phyloP scores from a whole-genome alignment of 139 green algal genomes.

The Coccomyxa sp. region DNA sequence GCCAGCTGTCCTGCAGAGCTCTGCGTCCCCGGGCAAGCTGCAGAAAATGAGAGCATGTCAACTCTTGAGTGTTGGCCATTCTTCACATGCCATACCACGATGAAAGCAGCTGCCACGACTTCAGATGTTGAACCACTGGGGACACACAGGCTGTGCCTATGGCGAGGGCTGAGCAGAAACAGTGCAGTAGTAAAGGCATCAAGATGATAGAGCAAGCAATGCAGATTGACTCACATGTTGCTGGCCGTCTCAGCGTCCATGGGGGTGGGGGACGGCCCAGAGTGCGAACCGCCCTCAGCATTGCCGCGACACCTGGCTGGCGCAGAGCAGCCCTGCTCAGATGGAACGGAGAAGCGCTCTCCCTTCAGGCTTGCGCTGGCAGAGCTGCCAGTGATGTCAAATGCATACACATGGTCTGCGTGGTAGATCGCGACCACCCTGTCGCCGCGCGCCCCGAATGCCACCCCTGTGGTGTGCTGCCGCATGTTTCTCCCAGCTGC shows the following conservation, averaged over 20 bases:
- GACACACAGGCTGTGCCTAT: no score
- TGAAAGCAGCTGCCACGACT: no score
- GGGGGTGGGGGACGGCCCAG: background rate
- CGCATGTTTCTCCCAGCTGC: constrained; percentile 2
- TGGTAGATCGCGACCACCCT: constrained; percentile 75
- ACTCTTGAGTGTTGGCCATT: background rate
- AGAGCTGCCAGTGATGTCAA: constrained; percentile 49
- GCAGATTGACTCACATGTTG: background rate
- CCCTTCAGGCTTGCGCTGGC: background rate
- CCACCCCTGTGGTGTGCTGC: constrained; percentile 55
- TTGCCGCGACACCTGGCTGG: background rate
- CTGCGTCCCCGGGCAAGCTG: constrained; percentile 13
- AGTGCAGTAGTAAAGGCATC: background rate
- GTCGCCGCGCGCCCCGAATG: constrained; percentile 57
- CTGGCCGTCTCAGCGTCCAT: background rate
- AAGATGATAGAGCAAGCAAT: background rate
- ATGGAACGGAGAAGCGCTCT: background rate
- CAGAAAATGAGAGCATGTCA: background rate
- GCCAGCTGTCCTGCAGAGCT: constrained; percentile 36
- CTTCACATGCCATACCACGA: background rate
- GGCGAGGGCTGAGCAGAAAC: no score
- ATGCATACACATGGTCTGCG: constrained; percentile 70
- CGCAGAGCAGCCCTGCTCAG: background rate
- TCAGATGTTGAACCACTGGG: no score
- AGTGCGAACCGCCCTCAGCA: background rate